Conservation (phyloP, 2,329 filamentous ascomycete genomes). For the Fusarium graminum region DNA sequence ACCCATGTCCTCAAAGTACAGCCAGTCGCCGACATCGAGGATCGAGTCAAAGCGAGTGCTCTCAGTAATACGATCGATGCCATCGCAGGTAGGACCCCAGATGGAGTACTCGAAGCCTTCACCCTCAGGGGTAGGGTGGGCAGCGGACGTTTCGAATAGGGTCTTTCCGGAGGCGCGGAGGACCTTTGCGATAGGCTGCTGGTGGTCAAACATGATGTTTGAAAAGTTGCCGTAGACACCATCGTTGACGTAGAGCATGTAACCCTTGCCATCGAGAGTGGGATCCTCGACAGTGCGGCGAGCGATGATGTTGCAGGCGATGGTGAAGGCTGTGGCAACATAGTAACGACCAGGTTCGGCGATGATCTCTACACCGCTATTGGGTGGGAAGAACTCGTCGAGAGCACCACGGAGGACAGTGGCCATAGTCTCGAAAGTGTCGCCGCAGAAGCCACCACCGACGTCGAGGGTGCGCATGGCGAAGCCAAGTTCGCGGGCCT, state of each 20-base stretch:
- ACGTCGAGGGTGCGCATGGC: constrained; percentile 90
- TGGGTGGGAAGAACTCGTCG: constrained; percentile 87
- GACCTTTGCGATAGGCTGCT: constrained; percentile 87
- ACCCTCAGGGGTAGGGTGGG: constrained; percentile 60
- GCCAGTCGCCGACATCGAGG: constrained; percentile 94
- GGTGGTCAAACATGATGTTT: constrained; percentile 99
- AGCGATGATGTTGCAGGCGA: constrained; percentile 96
- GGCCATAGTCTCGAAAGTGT: constrained; percentile 93
- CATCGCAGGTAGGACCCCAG: constrained; percentile 98
- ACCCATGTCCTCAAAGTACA: constrained; percentile 99
- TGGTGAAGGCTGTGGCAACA: constrained; percentile 90
- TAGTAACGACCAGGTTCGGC: constrained; percentile 98
- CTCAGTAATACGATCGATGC: constrained; percentile 93
- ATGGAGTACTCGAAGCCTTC: constrained; percentile 86
- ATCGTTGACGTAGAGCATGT: constrained; percentile 98
- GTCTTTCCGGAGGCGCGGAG: constrained; percentile 72
- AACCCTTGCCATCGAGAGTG: constrained; percentile 74
- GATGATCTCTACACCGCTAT: constrained; percentile 81
- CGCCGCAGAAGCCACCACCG: constrained; percentile 90
- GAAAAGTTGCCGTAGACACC: constrained; percentile 99
- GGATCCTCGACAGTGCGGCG: constrained; percentile 88
- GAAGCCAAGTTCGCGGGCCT: constrained; percentile 81
- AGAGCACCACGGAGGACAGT: constrained; percentile 81
- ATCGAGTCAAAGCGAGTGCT: constrained; percentile 81
- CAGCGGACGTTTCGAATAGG: constrained; percentile 68